Evolutionary conservation across 1,284 basidiomycete genomes (phyloP), one percentile per base, ranked within the genome.

Genomic region (Trametes sp.): DNA sequence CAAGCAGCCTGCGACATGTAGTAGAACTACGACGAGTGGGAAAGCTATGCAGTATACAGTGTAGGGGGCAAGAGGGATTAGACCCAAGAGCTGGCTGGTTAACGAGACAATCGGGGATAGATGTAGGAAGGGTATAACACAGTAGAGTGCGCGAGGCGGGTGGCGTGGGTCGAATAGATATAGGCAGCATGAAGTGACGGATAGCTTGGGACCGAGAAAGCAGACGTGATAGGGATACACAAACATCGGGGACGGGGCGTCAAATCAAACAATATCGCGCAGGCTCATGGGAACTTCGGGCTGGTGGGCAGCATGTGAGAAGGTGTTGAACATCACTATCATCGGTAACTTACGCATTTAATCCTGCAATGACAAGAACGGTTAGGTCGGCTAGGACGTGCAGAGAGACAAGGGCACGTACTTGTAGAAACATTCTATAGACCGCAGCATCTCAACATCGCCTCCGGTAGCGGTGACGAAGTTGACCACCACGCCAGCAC

Each of bases 391-490:
- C 29, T 23, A 23, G 9, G 14, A 31, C 31, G 31, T 16, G n/a
- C 48, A 50, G 13, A 31, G 24, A 33, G 35, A 19, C 2, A 41
- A 19, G 24, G 33, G 19, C 13, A 68, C 79, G 65, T 70, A 96
- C 86, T 95, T 94, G 84, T 96, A 96, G 79, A 95, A 95, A 84
- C 95, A 97, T 82, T 98, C 96, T 81, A 98, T 96, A 70, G 93
- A 95, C 73, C 96, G 87, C 68, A 98, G 82, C 96, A 98, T 98
- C 81, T 98, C 96, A 52, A 98, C 95, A 75, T 98, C 96, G 49
- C 96, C 96, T 36, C 96, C 96, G 2, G 95, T 95, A 48, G 96
- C 96, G 62, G 96, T 98, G 62, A 98, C 96, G 72, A 98, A 96
- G 74, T 96, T 97, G 73, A 98, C 86, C 65, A 98, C 87, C 45